These are phyloP conservation scores for Inonotus obliquus DNA, from an alignment of 1,284 basidiomycete genomes.

Conservation along the genomic window DNA sequence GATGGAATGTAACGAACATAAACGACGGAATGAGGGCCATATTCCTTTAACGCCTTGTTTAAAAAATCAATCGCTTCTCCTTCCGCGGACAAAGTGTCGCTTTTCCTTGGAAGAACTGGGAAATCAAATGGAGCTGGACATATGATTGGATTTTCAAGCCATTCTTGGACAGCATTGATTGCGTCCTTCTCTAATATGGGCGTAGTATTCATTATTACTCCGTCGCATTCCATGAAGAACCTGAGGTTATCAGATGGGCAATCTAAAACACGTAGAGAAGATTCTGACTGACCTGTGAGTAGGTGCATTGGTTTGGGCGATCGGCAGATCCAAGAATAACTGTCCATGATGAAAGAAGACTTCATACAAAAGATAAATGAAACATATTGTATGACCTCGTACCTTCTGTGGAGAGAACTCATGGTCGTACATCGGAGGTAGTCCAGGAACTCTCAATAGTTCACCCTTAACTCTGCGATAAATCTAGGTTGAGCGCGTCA, in stretches of 20 bases:
- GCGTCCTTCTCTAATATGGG: conserved; percentile 1
- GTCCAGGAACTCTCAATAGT: conserved; percentile 4
- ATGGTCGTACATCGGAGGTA: conserved; percentile 13
- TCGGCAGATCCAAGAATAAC: not conserved
- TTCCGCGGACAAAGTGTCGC: not conserved
- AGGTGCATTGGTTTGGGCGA: not conserved
- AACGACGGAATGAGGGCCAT: conserved; percentile 15
- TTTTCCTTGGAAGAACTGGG: not conserved
- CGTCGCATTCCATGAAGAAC: conserved; percentile 11
- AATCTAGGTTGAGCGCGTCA: not conserved
- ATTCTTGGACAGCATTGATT: not conserved
- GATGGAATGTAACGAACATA: conserved; percentile 7
- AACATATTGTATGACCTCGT: not conserved
- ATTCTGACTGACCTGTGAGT: not conserved
- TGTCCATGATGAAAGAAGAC: not conserved
- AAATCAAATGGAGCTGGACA: not conserved
- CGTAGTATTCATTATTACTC: conserved; percentile 4
- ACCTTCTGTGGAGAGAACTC: conserved; percentile 9
- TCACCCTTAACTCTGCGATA: not conserved
- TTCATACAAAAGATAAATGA: not conserved
- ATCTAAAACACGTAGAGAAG: too few relatives aligned
- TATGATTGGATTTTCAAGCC: conserved; percentile 5
- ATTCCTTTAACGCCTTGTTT: conserved; percentile 2
- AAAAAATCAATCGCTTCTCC: conserved; percentile 7
- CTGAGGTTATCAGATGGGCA: too few relatives aligned